Percentiles rank a stretch among this genome's conserved stretches.
These are phyloP conservation scores for Colletotrichum liaoningense DNA, from an alignment of 2,329 filamentous ascomycete species.

Conservation along the genomic window DNA sequence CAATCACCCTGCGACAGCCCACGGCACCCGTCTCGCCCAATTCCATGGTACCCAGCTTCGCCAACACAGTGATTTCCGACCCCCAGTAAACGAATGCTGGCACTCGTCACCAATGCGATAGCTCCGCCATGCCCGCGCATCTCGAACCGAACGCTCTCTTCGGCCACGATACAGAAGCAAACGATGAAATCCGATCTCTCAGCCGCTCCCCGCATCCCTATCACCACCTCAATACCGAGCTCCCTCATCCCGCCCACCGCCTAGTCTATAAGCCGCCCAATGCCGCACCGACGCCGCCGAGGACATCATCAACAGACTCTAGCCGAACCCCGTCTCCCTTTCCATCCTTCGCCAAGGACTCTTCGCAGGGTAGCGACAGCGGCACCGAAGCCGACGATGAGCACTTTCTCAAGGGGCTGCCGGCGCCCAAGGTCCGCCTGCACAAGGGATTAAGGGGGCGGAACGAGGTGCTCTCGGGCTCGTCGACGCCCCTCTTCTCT, in stretches of 20 bases:
- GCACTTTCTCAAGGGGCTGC: constrained; percentile 85
- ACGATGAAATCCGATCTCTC: constrained; percentile 58
- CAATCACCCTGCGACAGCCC: neutral
- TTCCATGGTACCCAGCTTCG: constrained; percentile 17
- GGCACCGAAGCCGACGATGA: constrained; percentile 97
- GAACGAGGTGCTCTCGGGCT: constrained; percentile 65
- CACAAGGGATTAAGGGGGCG: constrained; percentile 82
- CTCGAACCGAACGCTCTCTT: constrained; percentile 49
- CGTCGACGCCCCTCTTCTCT: constrained; percentile 66
- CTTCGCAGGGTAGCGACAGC: constrained; percentile 81
- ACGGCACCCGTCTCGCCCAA: neutral
- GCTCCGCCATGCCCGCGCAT: constrained; percentile 60
- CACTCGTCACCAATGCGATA: constrained; percentile 36
- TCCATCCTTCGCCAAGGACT: constrained; percentile 58
- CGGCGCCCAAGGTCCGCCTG: constrained; percentile 77
- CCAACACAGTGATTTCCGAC: neutral
- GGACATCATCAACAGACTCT: constrained; percentile 38
- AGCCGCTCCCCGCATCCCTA: constrained; percentile 77
- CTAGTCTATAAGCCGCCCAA: constrained; percentile 38
- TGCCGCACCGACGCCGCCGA: constrained; percentile 24
- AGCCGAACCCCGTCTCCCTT: constrained; percentile 38
- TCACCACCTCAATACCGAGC: constrained; percentile 67
- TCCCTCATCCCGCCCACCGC: constrained; percentile 62
- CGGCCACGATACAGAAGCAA: constrained; percentile 48
- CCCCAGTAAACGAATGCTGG: constrained; percentile 18